Base-by-base conservation (phyloP, 2,329 filamentous ascomycete genomes). In the Colletotrichum paranaense region DNA sequence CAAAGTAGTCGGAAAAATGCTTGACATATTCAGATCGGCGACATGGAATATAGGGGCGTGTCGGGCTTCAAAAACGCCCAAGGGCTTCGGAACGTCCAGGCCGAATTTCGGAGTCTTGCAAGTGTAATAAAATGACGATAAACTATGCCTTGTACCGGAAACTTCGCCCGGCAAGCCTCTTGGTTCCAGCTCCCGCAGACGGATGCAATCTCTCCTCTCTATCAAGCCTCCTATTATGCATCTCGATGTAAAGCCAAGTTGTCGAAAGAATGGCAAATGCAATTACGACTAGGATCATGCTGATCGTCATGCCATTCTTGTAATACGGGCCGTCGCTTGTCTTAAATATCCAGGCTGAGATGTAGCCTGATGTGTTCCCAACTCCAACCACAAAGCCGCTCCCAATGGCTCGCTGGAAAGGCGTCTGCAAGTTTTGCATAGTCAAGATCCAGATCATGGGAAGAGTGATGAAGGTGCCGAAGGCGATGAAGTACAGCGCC, bases 371-470 rank as follows among this genome's bases (percentile, higher is more conserved):
- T 8, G 84, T 58, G 81, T 84, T 56, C 81, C 84, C 75, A 81
- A 84, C 53, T 81, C 81, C 42, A 81, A 87, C 62, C 80, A 81
- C 42, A 81, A 86, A 56, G 79, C 84, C 57, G 75, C 73, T 22
- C 74, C 80, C 38, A 76, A 80, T 53, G 75, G 75, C 75, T 24
- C 74, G 67, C 53, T 76, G 75, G 19, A 76, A 76, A 3, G 75
- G 74, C 0, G 75, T 76, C 19, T 62, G 62, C 11, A 75, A 55
- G 53, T 76, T 76, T 9, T 76, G 64, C 49, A 75, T 67, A 2
- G 75, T 62, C 52, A 76, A 42, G 11, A 60, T 72, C 72, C 74
- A 76, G 28, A 76, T 71, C 75, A 76, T 76, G 0, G 75, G 72
- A 11, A 76, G 60, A 2, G 75, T 71, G 30, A 75, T 76, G 35